Base-by-base conservation (phyloP, 2,329 filamentous ascomycete species). In the Zalaria sp. region DNA sequence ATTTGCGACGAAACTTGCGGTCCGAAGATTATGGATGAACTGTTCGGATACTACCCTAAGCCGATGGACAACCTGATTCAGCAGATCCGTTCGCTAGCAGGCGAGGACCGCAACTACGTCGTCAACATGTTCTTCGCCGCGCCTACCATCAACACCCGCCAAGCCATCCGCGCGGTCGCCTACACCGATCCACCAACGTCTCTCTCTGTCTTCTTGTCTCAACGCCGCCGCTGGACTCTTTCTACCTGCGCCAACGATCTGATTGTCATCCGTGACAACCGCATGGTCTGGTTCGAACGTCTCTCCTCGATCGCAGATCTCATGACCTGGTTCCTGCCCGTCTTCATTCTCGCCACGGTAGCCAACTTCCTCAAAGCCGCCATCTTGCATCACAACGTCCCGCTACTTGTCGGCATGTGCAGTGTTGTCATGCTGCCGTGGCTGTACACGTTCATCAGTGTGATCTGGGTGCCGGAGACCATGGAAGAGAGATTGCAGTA, bases 241-340 rank as follows among this genome's bases (percentile, higher is more conserved):
- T 67, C 66, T 0, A 66, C 65, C 31, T 68, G 66, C 27, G 63
- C 62, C 4, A 71, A 70, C 47, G 67, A 72, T 49, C 62, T 71
- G 26, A 62, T 69, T 51, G 63, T 71, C 56, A 59, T 69, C n/a
- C 61, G 65, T 41, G 57, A 64, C 0, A 60, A 60, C 1, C 61
- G 65, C 0, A 65, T 64, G 37, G 58, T 62, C 6, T 51, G 57
- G 37, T 60, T 69, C 18, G 66, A 71, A 49, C 52, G 66, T 5
- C 51, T 69, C 25, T 63, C 68, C 42, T 64, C 66, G 29, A 43
- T 68, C 35, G 55, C 67, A 7, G 66, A 68, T n/a, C 62, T 69
- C 27, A 43, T 68, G 10, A 68, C 66, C 1, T 71, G 51, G 53
- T 43, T 45, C 8, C 46, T 53, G 3, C 52, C 53, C 29, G 26